Percentiles rank a stretch among this genome's conserved stretches.
Evolutionary conservation across 306 rosid species (phyloP).

Genomic region (Carpinus fangiana): DNA sequence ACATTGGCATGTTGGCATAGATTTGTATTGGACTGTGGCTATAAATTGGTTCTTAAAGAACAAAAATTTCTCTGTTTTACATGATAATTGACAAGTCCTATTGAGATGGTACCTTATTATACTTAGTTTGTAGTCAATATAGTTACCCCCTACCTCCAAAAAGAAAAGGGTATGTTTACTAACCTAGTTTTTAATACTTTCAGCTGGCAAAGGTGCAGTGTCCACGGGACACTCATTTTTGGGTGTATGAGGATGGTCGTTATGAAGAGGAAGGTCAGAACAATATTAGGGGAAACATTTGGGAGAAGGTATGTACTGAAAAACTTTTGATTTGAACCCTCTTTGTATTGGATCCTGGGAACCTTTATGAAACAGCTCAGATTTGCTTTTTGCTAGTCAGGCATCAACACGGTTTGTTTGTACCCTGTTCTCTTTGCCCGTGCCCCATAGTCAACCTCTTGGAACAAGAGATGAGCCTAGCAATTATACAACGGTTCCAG

Average conservation of each 20-base stretch:
- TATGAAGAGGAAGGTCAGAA: conserved; percentile 99
- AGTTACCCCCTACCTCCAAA: no score
- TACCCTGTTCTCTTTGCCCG: conserved; percentile 79
- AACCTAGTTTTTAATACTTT: conserved; percentile 36
- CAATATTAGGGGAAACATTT: conserved; percentile 94
- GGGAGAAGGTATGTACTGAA: conserved; percentile 81
- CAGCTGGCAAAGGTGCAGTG: conserved; percentile 99
- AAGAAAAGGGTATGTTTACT: background rate
- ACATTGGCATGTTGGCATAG: background rate
- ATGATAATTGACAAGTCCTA: background rate
- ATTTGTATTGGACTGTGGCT: background rate
- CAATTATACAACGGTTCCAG: conserved; percentile 76
- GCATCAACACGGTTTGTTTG: conserved; percentile 81
- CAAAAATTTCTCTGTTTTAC: background rate
- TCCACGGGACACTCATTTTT: conserved; percentile 99
- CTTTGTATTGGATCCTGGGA: conserved; percentile 17
- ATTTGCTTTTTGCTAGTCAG: conserved; percentile 55
- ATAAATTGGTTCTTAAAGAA: background rate
- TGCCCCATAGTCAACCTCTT: conserved; percentile 76
- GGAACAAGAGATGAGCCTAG: conserved; percentile 79
- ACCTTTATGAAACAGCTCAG: conserved; percentile 19
- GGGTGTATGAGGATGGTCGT: conserved; percentile 99
- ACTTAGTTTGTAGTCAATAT: background rate
- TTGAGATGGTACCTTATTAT: background rate
- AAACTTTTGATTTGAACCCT: conserved; percentile 24